Evolutionary conservation across 2,329 filamentous ascomycete genomes (phyloP).

Genomic region (Epichloe elymi): DNA sequence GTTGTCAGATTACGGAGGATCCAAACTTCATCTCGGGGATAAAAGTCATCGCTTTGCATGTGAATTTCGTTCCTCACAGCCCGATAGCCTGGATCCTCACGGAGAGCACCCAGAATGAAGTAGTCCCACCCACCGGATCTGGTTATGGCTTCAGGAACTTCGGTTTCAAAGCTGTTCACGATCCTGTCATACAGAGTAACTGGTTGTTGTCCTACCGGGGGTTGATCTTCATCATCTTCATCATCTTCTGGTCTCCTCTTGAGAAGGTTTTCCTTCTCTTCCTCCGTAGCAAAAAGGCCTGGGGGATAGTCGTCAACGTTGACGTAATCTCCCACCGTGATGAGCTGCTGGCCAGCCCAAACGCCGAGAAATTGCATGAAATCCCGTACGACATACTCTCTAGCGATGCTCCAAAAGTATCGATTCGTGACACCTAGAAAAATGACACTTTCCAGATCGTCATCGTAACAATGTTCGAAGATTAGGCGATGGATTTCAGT

Average conservation of each 20-base stretch:
- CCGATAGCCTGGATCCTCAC: too few species aligned
- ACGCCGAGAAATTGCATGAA: background rate
- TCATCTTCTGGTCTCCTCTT: background rate
- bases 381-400: background rate
- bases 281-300: background rate
- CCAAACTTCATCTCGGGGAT: background rate
- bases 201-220: too few species aligned
- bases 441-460: background rate
- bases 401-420: background rate
- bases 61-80: background rate
- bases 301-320: background rate
- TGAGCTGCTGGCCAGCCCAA: background rate
- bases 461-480: background rate
- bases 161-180: too few species aligned
- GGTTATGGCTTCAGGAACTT: too few species aligned
- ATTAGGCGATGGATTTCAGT: background rate
- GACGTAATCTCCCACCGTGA: background rate
- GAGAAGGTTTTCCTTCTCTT: background rate
- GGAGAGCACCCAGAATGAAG: too few species aligned
- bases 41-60: background rate
- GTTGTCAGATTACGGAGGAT: constrained; percentile 1
- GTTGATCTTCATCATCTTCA: too few species aligned
- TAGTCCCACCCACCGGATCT: too few species aligned
- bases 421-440: background rate
- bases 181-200: too few species aligned